Evolutionary conservation across 2,329 filamentous ascomycete genomes (phyloP), one percentile per base, ranked within the genome.

Genomic region (Fusarium avenaceum): DNA sequence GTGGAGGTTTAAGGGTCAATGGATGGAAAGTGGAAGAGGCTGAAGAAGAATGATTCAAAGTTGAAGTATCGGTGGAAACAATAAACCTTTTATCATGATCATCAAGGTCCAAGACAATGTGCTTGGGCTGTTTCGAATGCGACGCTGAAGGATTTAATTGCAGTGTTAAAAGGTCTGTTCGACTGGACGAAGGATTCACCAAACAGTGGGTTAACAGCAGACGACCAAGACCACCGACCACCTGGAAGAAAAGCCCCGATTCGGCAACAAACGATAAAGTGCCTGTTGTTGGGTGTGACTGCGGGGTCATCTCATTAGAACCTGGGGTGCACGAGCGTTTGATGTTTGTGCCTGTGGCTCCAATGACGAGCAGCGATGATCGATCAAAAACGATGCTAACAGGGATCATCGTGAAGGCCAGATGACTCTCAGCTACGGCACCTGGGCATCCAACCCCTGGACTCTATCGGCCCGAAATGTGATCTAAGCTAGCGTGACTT

Each of bases 251-350:
- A 54, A 38, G 22, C 51, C 32, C 57, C 19, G 58, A 51, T 42
- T 47, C 15, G 38, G 24, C 33, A 17, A 55, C 43, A 39, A 57
- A 19, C 17, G 22, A 17, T n/a, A 15, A n/a, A 9, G 24, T 5
- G 2, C 9, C 10, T n/a, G 17, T 54, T 44, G 63, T 65, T 65
- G 62, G 62, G 17, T 32, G 20, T 4, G 11, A 3, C 14, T 69
- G 61, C 51, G 65, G 65, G 65, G 65, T 53, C 57, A 30, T 20
- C n/a, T 45, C 42, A 55, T 66, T 42, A 40, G 24, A 62, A 46
- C 6, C 48, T 42, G 32, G 49, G 49, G 53, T 15, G 57, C 61
- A 57, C 42, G 44, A 61, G 50, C 51, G 61, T 61, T 69, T 48
- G 60, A 45, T 2, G 56, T 63, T 63, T 51, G 19, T 35, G 33